Percentiles rank a stretch among this genome's conserved stretches.
phyloP scores from a whole-genome alignment of 371 early-diverging fungal genomes.

The Actinomortierella wolfii region DNA sequence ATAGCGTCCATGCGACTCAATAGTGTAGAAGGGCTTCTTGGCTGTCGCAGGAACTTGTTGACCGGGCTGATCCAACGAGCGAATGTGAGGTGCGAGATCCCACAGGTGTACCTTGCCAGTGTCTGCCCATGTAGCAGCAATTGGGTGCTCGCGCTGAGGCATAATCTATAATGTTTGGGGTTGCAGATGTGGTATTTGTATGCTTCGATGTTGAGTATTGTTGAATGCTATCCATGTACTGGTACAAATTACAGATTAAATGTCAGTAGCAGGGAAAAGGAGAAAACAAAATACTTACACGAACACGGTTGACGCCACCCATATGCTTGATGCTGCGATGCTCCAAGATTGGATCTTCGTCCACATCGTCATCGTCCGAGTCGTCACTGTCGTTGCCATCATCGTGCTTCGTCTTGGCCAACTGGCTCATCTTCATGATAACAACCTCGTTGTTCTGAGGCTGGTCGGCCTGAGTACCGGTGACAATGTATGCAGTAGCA shows the following conservation, averaged over 20 bases:
- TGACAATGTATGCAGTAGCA: constrained; percentile 89
- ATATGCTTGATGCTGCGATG: constrained; percentile 78
- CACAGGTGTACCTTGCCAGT: constrained; percentile 92
- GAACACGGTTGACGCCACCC: constrained; percentile 93
- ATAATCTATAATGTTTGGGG: constrained; percentile 41
- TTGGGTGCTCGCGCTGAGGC: constrained; percentile 63
- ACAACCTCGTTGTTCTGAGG: constrained; percentile 87
- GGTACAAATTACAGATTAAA: too few relatives aligned
- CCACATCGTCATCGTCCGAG: constrained; percentile 81
- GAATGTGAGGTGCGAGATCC: constrained; percentile 77
- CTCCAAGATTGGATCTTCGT: constrained; percentile 94
- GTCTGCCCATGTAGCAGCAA: constrained; percentile 95
- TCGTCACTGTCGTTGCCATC: constrained; percentile 72
- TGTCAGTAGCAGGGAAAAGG: neutral
- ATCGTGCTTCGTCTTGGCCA: constrained; percentile 90
- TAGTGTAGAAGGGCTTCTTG: constrained; percentile 76
- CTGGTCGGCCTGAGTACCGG: constrained; percentile 92
- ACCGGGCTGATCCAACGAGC: constrained; percentile 83
- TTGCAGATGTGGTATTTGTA: neutral
- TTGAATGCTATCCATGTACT: neutral
- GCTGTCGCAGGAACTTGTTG: constrained; percentile 61
- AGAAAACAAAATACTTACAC: constrained; percentile 52
- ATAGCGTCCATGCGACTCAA: constrained; percentile 75
- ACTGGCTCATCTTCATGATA: constrained; percentile 91
- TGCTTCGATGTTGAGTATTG: neutral